Percentiles rank a stretch among this genome's conserved stretches.
These are phyloP conservation scores for Carpinus viminea DNA, from an alignment of 306 rosid genomes.

Conservation along the genomic window DNA sequence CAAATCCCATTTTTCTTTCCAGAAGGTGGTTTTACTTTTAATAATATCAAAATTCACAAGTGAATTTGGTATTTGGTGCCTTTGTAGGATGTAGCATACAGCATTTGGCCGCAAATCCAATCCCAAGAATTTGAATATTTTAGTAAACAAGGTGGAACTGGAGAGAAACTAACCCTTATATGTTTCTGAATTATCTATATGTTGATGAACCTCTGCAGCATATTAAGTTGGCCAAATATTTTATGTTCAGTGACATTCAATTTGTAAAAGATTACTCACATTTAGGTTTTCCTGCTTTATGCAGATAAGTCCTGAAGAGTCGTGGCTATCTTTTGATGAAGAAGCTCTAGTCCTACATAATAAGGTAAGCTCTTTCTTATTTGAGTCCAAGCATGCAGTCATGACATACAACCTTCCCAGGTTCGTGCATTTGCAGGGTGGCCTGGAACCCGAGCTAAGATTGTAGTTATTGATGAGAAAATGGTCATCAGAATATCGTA, in stretches of 20 bases:
- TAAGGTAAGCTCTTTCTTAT: slow-evolving; percentile 55
- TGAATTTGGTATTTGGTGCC: background rate
- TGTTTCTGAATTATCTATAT: background rate
- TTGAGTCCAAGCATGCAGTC: slow-evolving; percentile 32
- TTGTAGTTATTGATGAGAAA: slow-evolving; percentile 48
- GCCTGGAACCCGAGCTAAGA: slow-evolving; percentile 90
- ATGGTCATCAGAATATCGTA: slow-evolving; percentile 45
- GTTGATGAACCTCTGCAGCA: background rate
- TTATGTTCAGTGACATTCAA: background rate
- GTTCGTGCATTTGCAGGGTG: slow-evolving; percentile 99
- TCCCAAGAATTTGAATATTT: background rate
- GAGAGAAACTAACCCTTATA: background rate
- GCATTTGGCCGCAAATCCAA: slow-evolving; percentile 2
- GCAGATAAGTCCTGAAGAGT: slow-evolving; percentile 80
- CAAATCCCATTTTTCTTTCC: background rate
- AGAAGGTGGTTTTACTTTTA: background rate
- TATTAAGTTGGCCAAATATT: background rate
- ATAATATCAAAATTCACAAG: background rate
- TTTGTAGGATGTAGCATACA: background rate
- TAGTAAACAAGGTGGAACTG: background rate
- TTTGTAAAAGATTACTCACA: slow-evolving; percentile 14
- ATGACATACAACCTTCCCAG: slow-evolving; percentile 60
- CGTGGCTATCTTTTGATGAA: slow-evolving; percentile 76
- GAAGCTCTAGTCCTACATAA: slow-evolving; percentile 77
- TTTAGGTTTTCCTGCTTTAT: slow-evolving; percentile 25